Base-by-base conservation (phyloP, 805 yeast species). In the Candida andamanensis region DNA sequence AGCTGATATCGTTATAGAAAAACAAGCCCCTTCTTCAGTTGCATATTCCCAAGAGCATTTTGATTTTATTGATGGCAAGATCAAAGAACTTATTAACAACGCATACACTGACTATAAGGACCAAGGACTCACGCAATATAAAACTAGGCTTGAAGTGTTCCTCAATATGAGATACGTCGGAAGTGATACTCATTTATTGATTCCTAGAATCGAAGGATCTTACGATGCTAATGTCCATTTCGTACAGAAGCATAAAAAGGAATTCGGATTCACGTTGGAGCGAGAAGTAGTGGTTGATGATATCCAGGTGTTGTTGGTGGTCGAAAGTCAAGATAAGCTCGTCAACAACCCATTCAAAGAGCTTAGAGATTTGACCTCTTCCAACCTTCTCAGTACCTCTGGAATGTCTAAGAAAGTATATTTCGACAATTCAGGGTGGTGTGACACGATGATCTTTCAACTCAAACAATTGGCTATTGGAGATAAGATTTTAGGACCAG, bases 141-240 rank as follows among this genome's bases (percentile, higher is more conserved):
- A 66, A 15, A 68, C 85, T 15, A 52, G 47, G 16, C 64, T 69
- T 33, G 94, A 86, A 47, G 72, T 72, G 26, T 84, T 72, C 44
- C 59, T 87, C 40, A 87, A 87, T 50, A 61, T 87, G 67, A 70
- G 94, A 48, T 89, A 84, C 50, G 76, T 76, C 40, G 96, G 96
- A 6, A 81, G 95, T n/a, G 96, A 89, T 49, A 82, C 95, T 2
- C 79, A 82, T 24, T 59, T 89, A 40, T 81, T 87, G 83, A 75
- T 83, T n/a, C 56, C 56, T 14, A 55, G 58, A 28, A 26, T 8
- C 4, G 54, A 48, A 14, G 51, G 47, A 6, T 43, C 45, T 17
- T 43, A 53, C 37, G 42, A 54, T 35, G 50, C 56, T 10, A 52
- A 42, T 20, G 20, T 29, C 8, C 36, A 36, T 23, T 61, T 61